Base-by-base conservation (phyloP, 2,329 filamentous ascomycete genomes). In the Berkeleyomyces rouxiae region DNA sequence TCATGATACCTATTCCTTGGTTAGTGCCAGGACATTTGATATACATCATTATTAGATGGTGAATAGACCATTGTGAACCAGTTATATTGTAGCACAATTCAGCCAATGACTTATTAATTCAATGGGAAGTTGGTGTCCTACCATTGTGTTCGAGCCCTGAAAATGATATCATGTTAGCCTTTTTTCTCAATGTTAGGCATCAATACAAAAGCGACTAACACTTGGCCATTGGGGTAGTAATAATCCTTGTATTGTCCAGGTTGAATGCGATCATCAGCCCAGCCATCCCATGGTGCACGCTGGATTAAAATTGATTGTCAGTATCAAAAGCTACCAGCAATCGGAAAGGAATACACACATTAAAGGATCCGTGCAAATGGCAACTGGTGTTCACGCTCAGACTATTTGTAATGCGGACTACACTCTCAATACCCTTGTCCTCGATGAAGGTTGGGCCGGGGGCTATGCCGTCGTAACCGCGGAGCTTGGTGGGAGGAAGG, bases 211-310 rank as follows among this genome's bases (percentile, higher is more conserved):
- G 9, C 16, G 7, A 63, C 63, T 57, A 49, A 65, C 63, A 66
- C 64, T 67, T 82, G 77, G 11, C 69, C 71, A 68, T 83, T 84
- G 7, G 81, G 80, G 66, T 82, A 84, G 69, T 82, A 84, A 69
- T 84, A 83, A 65, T 83, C 82, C 69, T 84, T 83, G 70, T 77
- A 82, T 67, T 83, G 71, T 0, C 79, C 78, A 0, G 76, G 74
- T 0, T 70, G 58, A 0, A 78, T 77, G n/a, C 74, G 71, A 65
- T 83, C 81, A 55, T 76, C 74, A 1, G 79, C 79, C 78, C 79
- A 82, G 0, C 79, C 79, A 65, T 79, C 67, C 42, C 66, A 68
- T 1, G 74, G 74, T 7, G 75, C 72, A 7, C 74, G 71, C 65
- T 67, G 40, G 3, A 47, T 11, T 1, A 3, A 5, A 39, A 11